Conservation (phyloP, 176 grass and related monocot genomes). For the Microstegium vimineum region DNA sequence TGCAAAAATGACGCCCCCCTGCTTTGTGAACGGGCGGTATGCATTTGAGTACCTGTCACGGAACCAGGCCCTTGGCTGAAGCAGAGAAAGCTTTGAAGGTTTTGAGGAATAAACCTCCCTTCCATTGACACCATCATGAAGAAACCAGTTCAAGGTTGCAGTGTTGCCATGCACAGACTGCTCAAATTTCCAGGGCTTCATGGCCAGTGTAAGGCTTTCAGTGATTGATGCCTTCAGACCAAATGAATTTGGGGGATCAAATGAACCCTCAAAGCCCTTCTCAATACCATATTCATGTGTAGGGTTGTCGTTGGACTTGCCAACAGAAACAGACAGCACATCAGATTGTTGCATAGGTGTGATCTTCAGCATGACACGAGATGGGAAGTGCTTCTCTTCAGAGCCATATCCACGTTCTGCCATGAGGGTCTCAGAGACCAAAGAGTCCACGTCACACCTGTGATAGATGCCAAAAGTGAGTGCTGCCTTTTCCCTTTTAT, state of each 20-base stretch:
- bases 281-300: constrained; percentile 61
- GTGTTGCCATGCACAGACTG: constrained; percentile 63
- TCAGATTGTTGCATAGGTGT: constrained; percentile 86
- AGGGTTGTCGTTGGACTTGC: constrained; percentile 81
- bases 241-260: constrained; percentile 68
- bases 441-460: constrained; percentile 71
- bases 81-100: constrained; percentile 66
- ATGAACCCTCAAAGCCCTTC: constrained; percentile 62
- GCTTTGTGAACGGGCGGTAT: constrained; percentile 72
- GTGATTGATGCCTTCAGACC: constrained; percentile 46
- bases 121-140: constrained; percentile 77
- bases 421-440: constrained; percentile 79
- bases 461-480: constrained; percentile 23
- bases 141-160: constrained; percentile 62
- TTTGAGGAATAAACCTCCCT: constrained; percentile 67
- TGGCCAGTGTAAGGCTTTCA: constrained; percentile 60
- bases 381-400: constrained; percentile 89
- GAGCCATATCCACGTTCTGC: constrained; percentile 77
- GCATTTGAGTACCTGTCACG: constrained; percentile 67
- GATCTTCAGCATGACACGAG: constrained; percentile 73
- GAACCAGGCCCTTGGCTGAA: constrained; percentile 80
- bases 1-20: constrained; percentile 72
- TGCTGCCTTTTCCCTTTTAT: neutral
- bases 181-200: constrained; percentile 98
- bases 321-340: constrained; percentile 60